Evolutionary conservation across 805 yeast genomes (phyloP).

Genomic region (Wickerhamomyces mucosus): DNA sequence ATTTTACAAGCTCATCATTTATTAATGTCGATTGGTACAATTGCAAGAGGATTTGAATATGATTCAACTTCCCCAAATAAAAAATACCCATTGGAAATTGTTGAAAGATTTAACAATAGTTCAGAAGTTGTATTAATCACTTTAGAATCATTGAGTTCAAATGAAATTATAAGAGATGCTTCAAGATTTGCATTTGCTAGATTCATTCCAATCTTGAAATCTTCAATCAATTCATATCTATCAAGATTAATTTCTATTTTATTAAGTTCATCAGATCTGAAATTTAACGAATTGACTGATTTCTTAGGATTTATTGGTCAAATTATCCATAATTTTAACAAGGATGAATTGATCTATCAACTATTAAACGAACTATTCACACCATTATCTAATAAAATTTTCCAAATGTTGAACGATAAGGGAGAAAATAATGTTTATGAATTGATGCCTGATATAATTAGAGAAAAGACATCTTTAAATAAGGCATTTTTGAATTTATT

Average conservation of each 20-base stretch:
- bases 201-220: slow-evolving; percentile 64
- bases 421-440: slow-evolving; percentile 30
- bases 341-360: slow-evolving; percentile 58
- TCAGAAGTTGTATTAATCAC: slow-evolving; percentile 81
- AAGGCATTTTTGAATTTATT: slow-evolving; percentile 63
- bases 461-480: slow-evolving; percentile 59
- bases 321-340: slow-evolving; percentile 67
- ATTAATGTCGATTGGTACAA: slow-evolving; percentile 81
- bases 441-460: slow-evolving; percentile 45
- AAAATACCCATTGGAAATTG: slow-evolving; percentile 25
- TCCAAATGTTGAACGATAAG: slow-evolving; percentile 35
- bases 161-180: slow-evolving; percentile 72
- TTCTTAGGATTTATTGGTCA: slow-evolving; percentile 84
- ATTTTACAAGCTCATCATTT: slow-evolving; percentile 78
- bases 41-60: slow-evolving; percentile 69
- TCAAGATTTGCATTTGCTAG: slow-evolving; percentile 83
- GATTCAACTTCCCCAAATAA: slow-evolving; percentile 22
- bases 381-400: slow-evolving; percentile 64
- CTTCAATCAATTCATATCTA: slow-evolving; percentile 40
- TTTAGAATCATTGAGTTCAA: slow-evolving; percentile 60
- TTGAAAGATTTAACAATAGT: slow-evolving; percentile 51
- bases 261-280: slow-evolving; percentile 47
- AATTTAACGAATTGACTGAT: slow-evolving; percentile 61
- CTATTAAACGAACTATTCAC: slow-evolving; percentile 63
- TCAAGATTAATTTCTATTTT: slow-evolving; percentile 65